Evolutionary conservation across 169 alveolate genomes (phyloP).

Genomic region (Plasmodium reichenowi): DNA sequence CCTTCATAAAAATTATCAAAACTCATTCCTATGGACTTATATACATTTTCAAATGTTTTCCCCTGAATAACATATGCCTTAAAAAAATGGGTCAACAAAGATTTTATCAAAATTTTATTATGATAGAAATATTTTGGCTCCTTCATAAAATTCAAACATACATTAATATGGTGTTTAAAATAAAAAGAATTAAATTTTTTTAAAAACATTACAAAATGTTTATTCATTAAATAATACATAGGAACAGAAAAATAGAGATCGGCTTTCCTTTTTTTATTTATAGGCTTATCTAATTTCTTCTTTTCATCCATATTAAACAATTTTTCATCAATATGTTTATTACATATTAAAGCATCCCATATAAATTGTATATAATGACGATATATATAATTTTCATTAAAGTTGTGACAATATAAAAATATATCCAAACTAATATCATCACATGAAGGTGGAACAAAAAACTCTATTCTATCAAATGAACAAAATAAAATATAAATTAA

Average conservation of each 20-base stretch:
- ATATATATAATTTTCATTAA: slow-evolving; percentile 63
- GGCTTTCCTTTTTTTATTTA: slow-evolving; percentile 26
- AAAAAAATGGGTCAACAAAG: slow-evolving; percentile 46
- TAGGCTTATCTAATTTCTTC: background rate
- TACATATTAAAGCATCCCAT: slow-evolving; percentile 73
- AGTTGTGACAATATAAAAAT: slow-evolving; percentile 38
- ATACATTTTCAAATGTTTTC: slow-evolving; percentile 7
- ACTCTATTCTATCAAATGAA: slow-evolving; percentile 42
- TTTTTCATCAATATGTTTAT: slow-evolving; percentile 45
- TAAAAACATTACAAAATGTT: slow-evolving; percentile 34
- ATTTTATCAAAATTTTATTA: slow-evolving; percentile 32
- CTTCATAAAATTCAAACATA: slow-evolving; percentile 44
- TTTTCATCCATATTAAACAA: background rate
- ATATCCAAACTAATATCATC: slow-evolving; percentile 60
- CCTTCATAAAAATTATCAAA: slow-evolving; percentile 14
- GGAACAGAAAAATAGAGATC: slow-evolving; percentile 69
- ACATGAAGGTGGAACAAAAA: slow-evolving; percentile 74
- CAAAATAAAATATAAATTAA: slow-evolving; percentile 55
- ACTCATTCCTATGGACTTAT: slow-evolving; percentile 26
- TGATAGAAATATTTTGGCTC: slow-evolving; percentile 52
- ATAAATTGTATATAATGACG: slow-evolving; percentile 67
- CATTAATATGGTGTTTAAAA: slow-evolving; percentile 47
- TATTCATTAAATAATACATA: slow-evolving; percentile 54
- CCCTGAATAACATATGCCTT: slow-evolving; percentile 38
- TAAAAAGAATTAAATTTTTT: slow-evolving; percentile 64